Evolutionary conservation across 2,329 filamentous ascomycete species (phyloP).

Genomic region (Emergomyces pasteurianus): DNA sequence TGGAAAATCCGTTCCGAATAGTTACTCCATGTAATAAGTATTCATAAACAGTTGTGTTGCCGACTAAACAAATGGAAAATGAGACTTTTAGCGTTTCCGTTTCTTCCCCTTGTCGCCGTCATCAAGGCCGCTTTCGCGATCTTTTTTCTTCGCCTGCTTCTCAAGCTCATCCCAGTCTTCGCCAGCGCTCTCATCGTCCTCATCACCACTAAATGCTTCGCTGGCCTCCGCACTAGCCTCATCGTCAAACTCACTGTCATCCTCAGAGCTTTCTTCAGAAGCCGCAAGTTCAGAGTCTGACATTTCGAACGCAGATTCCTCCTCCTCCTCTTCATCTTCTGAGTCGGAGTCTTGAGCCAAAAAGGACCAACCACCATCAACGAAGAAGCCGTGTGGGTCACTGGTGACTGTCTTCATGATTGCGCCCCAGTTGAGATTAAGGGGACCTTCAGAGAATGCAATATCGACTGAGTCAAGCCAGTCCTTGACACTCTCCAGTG

Average conservation of each 20-base stretch:
- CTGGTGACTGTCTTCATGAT: conserved; percentile 99
- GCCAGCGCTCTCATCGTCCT: conserved; percentile 59
- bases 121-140: conserved; percentile 42
- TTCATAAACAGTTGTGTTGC: background rate
- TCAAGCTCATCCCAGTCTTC: conserved; percentile 95
- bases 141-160: conserved; percentile 62
- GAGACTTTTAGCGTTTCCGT: conserved; percentile 50
- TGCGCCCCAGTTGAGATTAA: conserved; percentile 97
- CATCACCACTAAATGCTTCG: conserved; percentile 45
- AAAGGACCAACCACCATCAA: conserved; percentile 91
- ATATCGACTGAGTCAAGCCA: conserved; percentile 96
- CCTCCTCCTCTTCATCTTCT: conserved; percentile 61
- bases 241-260: conserved; percentile 87
- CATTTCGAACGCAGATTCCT: conserved; percentile 87
- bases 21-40: background rate
- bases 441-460: conserved; percentile 80
- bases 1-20: background rate
- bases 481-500: conserved; percentile 88
- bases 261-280: conserved; percentile 67
- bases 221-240: conserved; percentile 69
- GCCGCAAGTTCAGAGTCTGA: conserved; percentile 66
- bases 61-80: background rate
- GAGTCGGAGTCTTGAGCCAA: conserved; percentile 69
- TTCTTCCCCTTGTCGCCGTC: conserved; percentile 56
- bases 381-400: conserved; percentile 90